Evolutionary conservation across 208 protist genomes (phyloP), one percentile per base, ranked within the genome.

Genomic region (Leishmania amazonensis): DNA sequence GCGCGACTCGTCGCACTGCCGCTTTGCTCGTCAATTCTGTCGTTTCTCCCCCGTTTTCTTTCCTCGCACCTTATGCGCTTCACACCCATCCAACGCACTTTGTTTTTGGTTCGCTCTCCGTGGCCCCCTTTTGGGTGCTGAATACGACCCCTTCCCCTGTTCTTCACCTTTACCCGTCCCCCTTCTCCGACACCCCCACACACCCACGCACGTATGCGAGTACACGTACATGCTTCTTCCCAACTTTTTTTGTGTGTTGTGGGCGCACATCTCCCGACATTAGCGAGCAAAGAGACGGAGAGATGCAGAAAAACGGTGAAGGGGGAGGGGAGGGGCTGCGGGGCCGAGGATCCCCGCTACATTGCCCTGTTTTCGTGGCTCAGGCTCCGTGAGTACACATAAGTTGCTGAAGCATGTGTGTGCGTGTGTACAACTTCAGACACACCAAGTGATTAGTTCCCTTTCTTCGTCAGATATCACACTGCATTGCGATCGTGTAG

Each of bases 321-420:
- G 21, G 35, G 64, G 64, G 4, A 42, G 45, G 45, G 24, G 67
- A 4, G 21, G 8, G 42, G 28, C 0, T 31, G 70, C 8, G 24
- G n/a, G n/a, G 8, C 24, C 15, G 70, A 74, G 42, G 21, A 53
- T 53, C 42, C n/a, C 15, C 21, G 28, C 70, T 49, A 74, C 42
- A 6, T 54, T 35, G 40, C 24, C 11, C 8, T 49, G 19, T 53
- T 74, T 2, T 1, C 9, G 24, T 19, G 24, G 70, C 45, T 53
- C 40, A 15, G 24, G 13, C 45, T 54, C 70, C 70, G 68, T 35
- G 75, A 40, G 40, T 17, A 15, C 75, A 79, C 42, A 51, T 67
- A 51, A 40, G 38, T 79, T 79, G n/a, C 31, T 79, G 73, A 78
- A 47, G 49, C 40, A 65, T 17, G 73, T 82, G 45, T 68, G 65